Percentiles rank a stretch among this genome's conserved stretches.
Conservation (phyloP, 371 early-diverging fungal species). For the Lichtheimia hyalospora region DNA sequence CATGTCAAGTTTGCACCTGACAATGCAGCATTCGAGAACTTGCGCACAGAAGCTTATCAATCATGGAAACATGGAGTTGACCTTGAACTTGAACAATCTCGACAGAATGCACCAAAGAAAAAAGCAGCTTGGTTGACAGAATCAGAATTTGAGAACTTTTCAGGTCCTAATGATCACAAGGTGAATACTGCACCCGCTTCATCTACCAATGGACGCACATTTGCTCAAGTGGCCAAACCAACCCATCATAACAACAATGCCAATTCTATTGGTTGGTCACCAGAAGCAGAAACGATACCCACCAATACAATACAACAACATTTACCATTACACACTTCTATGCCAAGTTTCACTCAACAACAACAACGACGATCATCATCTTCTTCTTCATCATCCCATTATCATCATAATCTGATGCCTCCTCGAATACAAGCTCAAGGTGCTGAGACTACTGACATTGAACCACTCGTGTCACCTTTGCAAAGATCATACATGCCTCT, state of each 20-base stretch:
- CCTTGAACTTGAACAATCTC: constrained; percentile 14
- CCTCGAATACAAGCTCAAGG: neutral
- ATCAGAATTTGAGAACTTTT: constrained; percentile 17
- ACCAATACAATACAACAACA: neutral
- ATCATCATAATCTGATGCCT: no score
- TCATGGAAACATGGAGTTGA: constrained; percentile 35
- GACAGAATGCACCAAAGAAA: constrained; percentile 10
- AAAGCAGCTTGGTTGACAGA: constrained; percentile 25
- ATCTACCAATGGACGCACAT: constrained; percentile 2
- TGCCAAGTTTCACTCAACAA: neutral
- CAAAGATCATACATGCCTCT: neutral
- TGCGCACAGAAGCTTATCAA: constrained; percentile 23
- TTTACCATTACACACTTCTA: neutral
- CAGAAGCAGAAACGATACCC: constrained; percentile 7
- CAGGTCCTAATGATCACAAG: neutral
- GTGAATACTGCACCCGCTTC: neutral
- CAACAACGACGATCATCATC: neutral
- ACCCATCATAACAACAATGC: neutral
- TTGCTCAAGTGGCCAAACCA: constrained; percentile 6
- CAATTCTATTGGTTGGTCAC: constrained; percentile 7
- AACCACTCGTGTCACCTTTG: neutral
- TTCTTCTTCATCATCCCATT: neutral
- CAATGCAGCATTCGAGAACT: constrained; percentile 23
- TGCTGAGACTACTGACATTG: neutral
- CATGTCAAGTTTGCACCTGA: constrained; percentile 8